A percentile compares a stretch with the other conserved stretches of the same genome.
These are phyloP conservation scores for Oryza rufipogon DNA, from an alignment of 176 grass and related monocot species.

Conservation along the genomic window DNA sequence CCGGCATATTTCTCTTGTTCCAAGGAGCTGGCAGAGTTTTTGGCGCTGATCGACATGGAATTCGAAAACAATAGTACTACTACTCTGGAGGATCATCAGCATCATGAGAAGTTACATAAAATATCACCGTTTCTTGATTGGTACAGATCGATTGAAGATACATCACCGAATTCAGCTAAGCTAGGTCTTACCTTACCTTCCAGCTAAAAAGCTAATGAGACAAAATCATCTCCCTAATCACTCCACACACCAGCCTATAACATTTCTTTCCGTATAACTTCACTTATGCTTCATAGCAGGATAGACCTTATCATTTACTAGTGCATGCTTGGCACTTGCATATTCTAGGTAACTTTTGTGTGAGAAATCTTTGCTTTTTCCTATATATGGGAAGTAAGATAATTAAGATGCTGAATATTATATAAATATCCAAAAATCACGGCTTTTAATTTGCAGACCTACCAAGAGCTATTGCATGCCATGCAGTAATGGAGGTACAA, in stretches of 20 bases:
- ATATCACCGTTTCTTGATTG: neutral
- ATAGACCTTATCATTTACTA: slow-evolving; percentile 19
- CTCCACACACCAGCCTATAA: neutral
- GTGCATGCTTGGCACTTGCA: neutral
- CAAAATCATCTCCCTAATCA: slow-evolving; percentile 33
- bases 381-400: neutral
- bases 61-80: neutral
- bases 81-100: neutral
- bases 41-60: neutral
- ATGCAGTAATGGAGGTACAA: neutral
- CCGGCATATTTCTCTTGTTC: neutral
- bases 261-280: neutral
- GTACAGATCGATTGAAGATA: slow-evolving; percentile 7
- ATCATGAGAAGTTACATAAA: neutral
- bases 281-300: neutral
- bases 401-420: neutral
- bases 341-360: neutral
- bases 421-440: neutral
- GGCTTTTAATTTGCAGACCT: neutral
- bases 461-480: neutral
- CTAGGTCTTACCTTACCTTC: neutral
- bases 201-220: slow-evolving; percentile 35
- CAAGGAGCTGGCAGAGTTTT: neutral
- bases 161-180: neutral
- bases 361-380: neutral